Evolutionary conservation across 2,329 filamentous ascomycete genomes (phyloP).

Genomic region (Colletotrichum sp.): DNA sequence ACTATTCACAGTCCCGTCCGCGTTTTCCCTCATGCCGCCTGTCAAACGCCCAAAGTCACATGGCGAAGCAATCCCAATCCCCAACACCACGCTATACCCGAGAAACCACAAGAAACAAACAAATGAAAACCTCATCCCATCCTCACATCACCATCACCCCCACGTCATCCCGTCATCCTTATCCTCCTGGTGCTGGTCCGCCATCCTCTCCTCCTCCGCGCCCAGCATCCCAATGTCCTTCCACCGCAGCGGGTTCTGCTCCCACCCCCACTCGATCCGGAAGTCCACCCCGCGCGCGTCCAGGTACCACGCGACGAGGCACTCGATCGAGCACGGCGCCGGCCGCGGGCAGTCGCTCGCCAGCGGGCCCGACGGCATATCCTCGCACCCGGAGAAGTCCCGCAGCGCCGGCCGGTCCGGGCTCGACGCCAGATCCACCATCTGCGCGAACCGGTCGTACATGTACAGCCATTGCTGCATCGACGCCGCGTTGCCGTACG

Average conservation of each 20-base stretch:
- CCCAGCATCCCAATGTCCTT: not conserved
- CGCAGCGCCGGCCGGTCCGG: slow-evolving; percentile 9
- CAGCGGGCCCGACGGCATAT: slow-evolving; percentile 8
- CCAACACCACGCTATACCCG: slow-evolving; percentile 10
- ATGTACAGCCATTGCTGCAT: slow-evolving; percentile 22
- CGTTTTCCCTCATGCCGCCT: not conserved
- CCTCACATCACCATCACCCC: not conserved
- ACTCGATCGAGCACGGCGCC: slow-evolving; percentile 22
- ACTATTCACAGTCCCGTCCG: not conserved
- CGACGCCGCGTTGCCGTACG: slow-evolving; percentile 18
- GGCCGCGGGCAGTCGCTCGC: slow-evolving; percentile 13
- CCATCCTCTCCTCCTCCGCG: slow-evolving; percentile 11
- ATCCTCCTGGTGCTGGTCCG: not conserved
- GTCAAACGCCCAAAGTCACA: not conserved
- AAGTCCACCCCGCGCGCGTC: slow-evolving; percentile 19
- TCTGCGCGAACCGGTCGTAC: slow-evolving; percentile 15
- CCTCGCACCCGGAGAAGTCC: slow-evolving; percentile 21
- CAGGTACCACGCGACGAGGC: slow-evolving; percentile 18
- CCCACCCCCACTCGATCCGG: slow-evolving; percentile 20
- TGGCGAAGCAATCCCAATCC: not conserved
- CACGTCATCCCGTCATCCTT: slow-evolving; percentile 5
- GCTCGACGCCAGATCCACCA: slow-evolving; percentile 16
- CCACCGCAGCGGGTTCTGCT: not conserved
- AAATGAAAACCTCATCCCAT: not conserved
- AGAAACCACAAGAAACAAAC: not conserved